A percentile compares a stretch with the other conserved stretches of the same genome.
Conservation (phyloP, 306 rosid genomes). For the Corylus americana region DNA sequence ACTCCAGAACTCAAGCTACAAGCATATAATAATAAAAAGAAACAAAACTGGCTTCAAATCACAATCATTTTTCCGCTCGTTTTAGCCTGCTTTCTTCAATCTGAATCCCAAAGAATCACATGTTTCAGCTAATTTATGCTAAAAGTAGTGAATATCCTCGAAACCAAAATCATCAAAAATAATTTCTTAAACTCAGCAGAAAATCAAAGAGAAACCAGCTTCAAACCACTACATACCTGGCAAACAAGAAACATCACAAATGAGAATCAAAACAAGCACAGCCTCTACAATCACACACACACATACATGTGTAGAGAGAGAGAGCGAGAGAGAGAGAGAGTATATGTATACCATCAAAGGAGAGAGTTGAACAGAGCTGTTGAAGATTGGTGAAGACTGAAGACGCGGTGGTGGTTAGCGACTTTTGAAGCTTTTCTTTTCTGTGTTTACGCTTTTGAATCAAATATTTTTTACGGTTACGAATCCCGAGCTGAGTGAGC, state of each 20-base stretch:
- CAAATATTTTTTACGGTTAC: conserved; percentile 24
- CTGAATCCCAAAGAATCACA: conserved; percentile 16
- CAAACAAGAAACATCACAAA: background rate
- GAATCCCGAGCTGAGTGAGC: conserved; percentile 34
- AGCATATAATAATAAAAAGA: background rate
- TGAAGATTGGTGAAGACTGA: background rate
- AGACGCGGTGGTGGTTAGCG: background rate
- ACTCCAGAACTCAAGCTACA: background rate
- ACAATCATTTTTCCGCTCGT: background rate
- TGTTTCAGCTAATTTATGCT: background rate
- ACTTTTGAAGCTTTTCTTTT: background rate
- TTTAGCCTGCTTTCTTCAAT: conserved; percentile 25
- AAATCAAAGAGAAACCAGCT: background rate
- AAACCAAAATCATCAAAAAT: conserved; percentile 12
- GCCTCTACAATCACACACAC: background rate
- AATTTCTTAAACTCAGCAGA: background rate
- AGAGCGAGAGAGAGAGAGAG: background rate
- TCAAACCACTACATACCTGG: background rate
- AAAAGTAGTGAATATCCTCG: background rate
- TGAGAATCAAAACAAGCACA: background rate
- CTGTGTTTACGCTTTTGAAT: conserved; percentile 27
- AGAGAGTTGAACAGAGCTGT: background rate
- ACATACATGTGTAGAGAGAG: background rate
- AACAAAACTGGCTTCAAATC: background rate
- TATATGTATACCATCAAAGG: conserved; percentile 7